Evolutionary conservation across 192 early-diverging fungal genomes (phyloP), one percentile per base, ranked within the genome.

Genomic region (Podila epicladia): DNA sequence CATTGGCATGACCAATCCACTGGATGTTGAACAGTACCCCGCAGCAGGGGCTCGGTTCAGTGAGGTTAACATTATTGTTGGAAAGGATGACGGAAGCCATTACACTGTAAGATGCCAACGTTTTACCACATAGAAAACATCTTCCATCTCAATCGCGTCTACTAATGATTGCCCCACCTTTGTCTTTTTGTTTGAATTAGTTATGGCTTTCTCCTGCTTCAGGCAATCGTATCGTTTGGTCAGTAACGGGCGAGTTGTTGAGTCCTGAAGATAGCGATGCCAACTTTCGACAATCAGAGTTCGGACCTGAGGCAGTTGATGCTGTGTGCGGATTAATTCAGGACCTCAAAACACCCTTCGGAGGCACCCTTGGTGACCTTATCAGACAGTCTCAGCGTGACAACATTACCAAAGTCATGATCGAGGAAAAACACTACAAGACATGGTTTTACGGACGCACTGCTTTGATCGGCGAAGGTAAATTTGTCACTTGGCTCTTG

Each of bases 381-480:
- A 66, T 78, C 13, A 48, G 35, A 20, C 17, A 22, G 4, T 72
- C 69, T 5, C 48, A 32, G 33, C 48, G 69, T 12, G 69, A 78
- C 17, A 63, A 22, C 55, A 61, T 77, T 35, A 77, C 67, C 15
- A 77, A 77, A 57, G n/a, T 77, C 28, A 77, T 77, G 74, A 64
- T 77, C 2, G 74, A 77, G 19, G 74, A 77, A 33, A 77, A 78
- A 38, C 75, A 72, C 15, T 78, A 71, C 65, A 78, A 71, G 61
- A 78, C 75, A 1, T 78, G 75, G 75, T 63, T 72, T 17, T 37
- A 78, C 58, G 69, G 75, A 5, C 75, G 75, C 19, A 67, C 69
- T 2, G 75, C 63, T 9, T 63, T 78, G 31, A 63, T 78, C 58
- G 75, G 75, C n/a, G 75, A 78, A 78, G 75, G 75, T 78, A 57